Conservation (phyloP, 1,139 yeast genomes). For the Yamadazyma spencermartinsiae region DNA sequence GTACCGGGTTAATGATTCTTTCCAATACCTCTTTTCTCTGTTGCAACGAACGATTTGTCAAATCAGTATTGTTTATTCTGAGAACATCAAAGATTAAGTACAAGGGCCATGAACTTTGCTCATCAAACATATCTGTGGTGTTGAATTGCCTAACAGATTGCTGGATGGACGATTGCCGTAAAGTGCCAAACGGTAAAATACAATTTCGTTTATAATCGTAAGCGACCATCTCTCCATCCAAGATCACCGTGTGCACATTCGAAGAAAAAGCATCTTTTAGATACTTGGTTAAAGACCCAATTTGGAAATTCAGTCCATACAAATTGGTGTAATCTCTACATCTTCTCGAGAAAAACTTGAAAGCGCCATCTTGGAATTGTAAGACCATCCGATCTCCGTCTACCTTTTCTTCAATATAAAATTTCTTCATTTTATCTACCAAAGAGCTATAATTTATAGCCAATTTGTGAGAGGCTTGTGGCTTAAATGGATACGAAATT, state of each 20-base stretch:
- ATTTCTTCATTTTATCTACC: conserved; percentile 45
- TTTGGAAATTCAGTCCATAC: conserved; percentile 64
- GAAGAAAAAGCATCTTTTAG: conserved; percentile 45
- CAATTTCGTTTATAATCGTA: conserved; percentile 65
- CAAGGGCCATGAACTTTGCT: conserved; percentile 54
- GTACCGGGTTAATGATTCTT: conserved; percentile 47
- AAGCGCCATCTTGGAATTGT: conserved; percentile 50
- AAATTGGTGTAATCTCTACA: conserved; percentile 72
- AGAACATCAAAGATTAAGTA: conserved; percentile 73
- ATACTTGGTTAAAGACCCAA: conserved; percentile 64
- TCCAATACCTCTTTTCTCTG: conserved; percentile 56
- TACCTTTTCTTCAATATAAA: conserved; percentile 84
- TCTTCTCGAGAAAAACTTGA: conserved; percentile 66
- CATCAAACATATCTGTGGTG: conserved; percentile 37
- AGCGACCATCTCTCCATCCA: conserved; percentile 95
- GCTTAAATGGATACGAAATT: conserved; percentile 60
- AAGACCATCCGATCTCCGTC: conserved; percentile 90
- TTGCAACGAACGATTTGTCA: conserved; percentile 54
- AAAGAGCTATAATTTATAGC: conserved; percentile 49
- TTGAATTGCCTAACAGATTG: conserved; percentile 46
- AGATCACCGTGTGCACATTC: conserved; percentile 49
- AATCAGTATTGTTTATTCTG: conserved; percentile 61
- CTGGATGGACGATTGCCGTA: conserved; percentile 68
- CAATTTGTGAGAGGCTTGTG: conserved; percentile 66
- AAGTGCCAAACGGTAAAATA: conserved; percentile 76